Evolutionary conservation across 2,329 filamentous ascomycete species (phyloP), one percentile per base, ranked within the genome.

Genomic region (Trichoderma citrinoviride): DNA sequence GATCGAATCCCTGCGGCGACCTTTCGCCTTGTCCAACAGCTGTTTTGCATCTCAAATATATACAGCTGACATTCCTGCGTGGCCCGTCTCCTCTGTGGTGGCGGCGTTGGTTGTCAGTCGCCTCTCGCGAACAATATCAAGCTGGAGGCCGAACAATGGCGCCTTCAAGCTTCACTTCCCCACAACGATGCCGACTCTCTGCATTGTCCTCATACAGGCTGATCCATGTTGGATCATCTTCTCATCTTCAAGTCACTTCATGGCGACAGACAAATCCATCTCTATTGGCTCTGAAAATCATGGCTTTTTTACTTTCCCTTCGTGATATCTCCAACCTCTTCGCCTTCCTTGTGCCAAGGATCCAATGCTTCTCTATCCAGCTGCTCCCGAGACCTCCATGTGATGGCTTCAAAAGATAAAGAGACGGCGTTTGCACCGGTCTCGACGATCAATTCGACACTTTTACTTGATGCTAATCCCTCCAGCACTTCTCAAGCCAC

Each of bases 61-160:
- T 14, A 3, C 33, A 14, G 33, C 33, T 37, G 33, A 14, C 14
- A n/a, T n/a, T n/a, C n/a, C n/a, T n/a, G n/a, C n/a, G 33, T 37
- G 12, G 7, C 14, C 12, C 10, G 33, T 37, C 33, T 5, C 12
- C 12, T 37, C 33, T 14, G 33, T 52, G 25, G n/a, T 50, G 25
- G 15, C 15, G 43, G 40, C 17, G 46, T 27, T 49, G 41, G 52
- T 14, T 47, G 4, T 29, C n/a, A 27, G 29, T 23, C 6, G 43
- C 10, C 37, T 19, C 27, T 21, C 8, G 5, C 10, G 63, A 62
- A 67, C 65, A 67, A 67, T 67, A 65, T 47, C 21, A 66, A 66
- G 41, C 15, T 29, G n/a, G 46, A 41, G 27, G 41, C 47, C n/a
- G 37, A 27, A 66, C 57, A 65, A 65, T 62, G 46, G 15, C 19